phyloP scores from a whole-genome alignment of 306 rosid species.

The Vigna trinervia region DNA sequence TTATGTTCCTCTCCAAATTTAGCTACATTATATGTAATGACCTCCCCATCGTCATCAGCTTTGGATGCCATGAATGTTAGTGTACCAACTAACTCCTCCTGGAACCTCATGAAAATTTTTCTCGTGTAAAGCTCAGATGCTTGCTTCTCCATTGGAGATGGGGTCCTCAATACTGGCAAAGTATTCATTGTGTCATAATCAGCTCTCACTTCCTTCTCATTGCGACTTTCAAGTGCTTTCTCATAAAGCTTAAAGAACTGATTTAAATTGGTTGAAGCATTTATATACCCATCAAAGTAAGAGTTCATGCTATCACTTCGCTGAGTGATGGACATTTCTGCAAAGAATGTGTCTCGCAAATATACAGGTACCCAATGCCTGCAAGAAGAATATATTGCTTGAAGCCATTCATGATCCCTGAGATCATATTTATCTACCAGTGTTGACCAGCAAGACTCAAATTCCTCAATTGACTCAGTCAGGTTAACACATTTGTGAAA shows the following conservation, averaged over 20 bases:
- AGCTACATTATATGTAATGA: conserved; percentile 83
- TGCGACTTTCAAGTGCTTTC: conserved; percentile 97
- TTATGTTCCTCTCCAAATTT: conserved; percentile 97
- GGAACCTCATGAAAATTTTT: conserved; percentile 85
- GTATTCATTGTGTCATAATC: conserved; percentile 95
- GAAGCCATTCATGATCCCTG: conserved; percentile 97
- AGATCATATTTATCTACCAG: conserved; percentile 86
- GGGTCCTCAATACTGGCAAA: conserved; percentile 79
- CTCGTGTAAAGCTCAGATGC: conserved; percentile 91
- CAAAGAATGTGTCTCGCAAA: conserved; percentile 92
- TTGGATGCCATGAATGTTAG: conserved; percentile 89
- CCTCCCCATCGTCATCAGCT: conserved; percentile 84
- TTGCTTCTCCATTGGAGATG: conserved; percentile 99
- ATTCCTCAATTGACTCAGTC: conserved; percentile 93
- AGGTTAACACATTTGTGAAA: conserved; percentile 94
- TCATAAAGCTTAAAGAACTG: conserved; percentile 97
- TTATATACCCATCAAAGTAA: conserved; percentile 97
- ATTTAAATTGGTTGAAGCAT: conserved; percentile 92
- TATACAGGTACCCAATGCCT: conserved; percentile 97
- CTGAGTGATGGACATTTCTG: conserved; percentile 97
- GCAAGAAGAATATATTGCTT: conserved; percentile 72
- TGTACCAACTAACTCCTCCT: conserved; percentile 96
- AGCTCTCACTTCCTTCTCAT: conserved; percentile 97
- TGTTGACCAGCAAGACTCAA: conserved; percentile 91
- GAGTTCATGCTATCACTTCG: conserved; percentile 99